phyloP scores from a whole-genome alignment of 768 basidiomycete genomes.

The Calocybe gangraenosa region DNA sequence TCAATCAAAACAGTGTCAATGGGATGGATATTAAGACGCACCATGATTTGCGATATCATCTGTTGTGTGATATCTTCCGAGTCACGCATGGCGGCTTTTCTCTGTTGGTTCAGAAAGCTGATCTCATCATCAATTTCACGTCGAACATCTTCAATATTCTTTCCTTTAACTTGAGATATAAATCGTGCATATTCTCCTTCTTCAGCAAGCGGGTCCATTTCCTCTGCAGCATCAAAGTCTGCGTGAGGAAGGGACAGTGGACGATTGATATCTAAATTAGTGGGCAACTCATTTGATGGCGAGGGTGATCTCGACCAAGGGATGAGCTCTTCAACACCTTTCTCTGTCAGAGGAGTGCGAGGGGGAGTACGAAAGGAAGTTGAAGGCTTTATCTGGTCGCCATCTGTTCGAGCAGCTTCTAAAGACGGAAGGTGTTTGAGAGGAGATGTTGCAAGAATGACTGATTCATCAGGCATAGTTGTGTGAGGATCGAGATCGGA shows the following conservation, averaged over 20 bases:
- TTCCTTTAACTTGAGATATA: slow-evolving; percentile 86
- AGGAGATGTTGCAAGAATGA: background rate
- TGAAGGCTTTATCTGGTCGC: background rate
- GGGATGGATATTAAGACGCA: slow-evolving; percentile 20
- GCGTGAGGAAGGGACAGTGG: slow-evolving; percentile 24
- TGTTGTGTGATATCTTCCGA: slow-evolving; percentile 94
- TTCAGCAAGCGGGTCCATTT: slow-evolving; percentile 93
- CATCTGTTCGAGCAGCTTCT: background rate
- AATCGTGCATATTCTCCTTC: slow-evolving; percentile 91
- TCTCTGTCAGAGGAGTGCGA: slow-evolving; percentile 12
- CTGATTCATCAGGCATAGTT: too few relatives aligned
- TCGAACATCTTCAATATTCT: slow-evolving; percentile 74
- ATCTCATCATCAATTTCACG: slow-evolving; percentile 94
- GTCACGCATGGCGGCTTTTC: slow-evolving; percentile 87
- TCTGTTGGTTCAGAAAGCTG: slow-evolving; percentile 70
- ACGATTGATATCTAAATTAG: slow-evolving; percentile 15
- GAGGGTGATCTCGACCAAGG: slow-evolving; percentile 33
- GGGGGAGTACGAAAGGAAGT: slow-evolving; percentile 13
- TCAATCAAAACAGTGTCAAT: background rate
- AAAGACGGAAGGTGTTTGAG: background rate
- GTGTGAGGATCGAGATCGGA: too few relatives aligned
- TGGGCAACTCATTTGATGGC: slow-evolving; percentile 20
- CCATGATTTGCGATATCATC: slow-evolving; percentile 86
- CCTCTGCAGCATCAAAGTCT: slow-evolving; percentile 79
- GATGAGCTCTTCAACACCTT: slow-evolving; percentile 17